A percentile compares a stretch with the other conserved stretches of the same genome.
phyloP scores from a whole-genome alignment of 306 rosid genomes.

The Quercus suber region DNA sequence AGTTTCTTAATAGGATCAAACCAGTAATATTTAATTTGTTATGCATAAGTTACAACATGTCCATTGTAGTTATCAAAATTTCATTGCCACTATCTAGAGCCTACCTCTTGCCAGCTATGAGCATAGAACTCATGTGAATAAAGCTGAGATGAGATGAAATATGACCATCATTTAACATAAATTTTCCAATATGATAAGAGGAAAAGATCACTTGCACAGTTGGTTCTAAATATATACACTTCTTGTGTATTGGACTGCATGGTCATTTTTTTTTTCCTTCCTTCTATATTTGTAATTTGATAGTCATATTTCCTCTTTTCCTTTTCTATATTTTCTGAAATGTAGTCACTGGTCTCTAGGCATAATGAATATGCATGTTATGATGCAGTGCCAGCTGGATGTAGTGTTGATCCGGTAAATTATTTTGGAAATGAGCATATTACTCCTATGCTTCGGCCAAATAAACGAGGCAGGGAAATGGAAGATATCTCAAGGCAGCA shows the following conservation, averaged over 20 bases:
- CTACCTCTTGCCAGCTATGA: neutral
- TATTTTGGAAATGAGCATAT: constrained; percentile 69
- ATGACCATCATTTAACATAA: neutral
- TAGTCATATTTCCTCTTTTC: neutral
- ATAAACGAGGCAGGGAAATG: constrained; percentile 55
- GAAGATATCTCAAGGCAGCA: constrained; percentile 76
- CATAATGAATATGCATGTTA: constrained; percentile 11
- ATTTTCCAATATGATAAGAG: neutral
- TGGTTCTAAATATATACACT: neutral
- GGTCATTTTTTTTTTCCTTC: constrained; percentile 2
- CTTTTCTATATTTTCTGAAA: constrained; percentile 1
- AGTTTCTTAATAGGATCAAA: neutral
- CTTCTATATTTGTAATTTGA: neutral
- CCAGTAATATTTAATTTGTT: neutral
- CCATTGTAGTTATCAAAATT: neutral
- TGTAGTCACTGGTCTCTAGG: constrained; percentile 18
- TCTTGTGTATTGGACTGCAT: constrained; percentile 6
- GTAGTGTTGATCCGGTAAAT: constrained; percentile 73
- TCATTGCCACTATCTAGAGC: neutral
- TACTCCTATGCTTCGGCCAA: constrained; percentile 57
- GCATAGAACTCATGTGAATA: neutral
- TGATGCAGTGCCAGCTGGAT: constrained; percentile 72
- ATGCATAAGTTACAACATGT: neutral
- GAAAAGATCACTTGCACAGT: neutral
- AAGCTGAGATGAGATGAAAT: neutral